A percentile compares a stretch with the other conserved stretches of the same genome.
phyloP scores from a whole-genome alignment of 176 grass and related monocot genomes.

The Areca catechu region DNA sequence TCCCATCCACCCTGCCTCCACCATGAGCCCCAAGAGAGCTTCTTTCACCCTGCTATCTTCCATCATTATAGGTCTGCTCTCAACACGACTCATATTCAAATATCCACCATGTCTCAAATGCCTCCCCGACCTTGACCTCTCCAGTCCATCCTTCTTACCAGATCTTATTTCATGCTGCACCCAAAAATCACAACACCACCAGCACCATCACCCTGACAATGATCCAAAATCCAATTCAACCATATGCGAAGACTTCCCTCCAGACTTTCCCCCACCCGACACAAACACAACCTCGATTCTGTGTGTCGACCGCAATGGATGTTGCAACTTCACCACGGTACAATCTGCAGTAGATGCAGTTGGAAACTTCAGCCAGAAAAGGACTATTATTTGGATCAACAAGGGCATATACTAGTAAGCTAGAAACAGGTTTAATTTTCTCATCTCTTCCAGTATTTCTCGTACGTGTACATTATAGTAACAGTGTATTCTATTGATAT shows the following conservation, averaged over 20 bases:
- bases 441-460: too few species aligned
- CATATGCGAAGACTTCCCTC: slow-evolving; percentile 58
- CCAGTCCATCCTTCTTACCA: slow-evolving; percentile 9
- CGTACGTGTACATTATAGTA: too few species aligned
- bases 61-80: slow-evolving; percentile 27
- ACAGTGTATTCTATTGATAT: too few species aligned
- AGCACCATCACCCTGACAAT: slow-evolving; percentile 4
- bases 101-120: slow-evolving; percentile 7
- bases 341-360: slow-evolving; percentile 50
- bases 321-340: slow-evolving; percentile 67
- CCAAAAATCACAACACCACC: background rate
- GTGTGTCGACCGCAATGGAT: slow-evolving; percentile 67
- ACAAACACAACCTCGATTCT: slow-evolving; percentile 23
- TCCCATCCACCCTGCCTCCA: background rate
- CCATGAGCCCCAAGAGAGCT: slow-evolving; percentile 21
- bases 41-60: slow-evolving; percentile 17
- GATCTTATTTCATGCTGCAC: background rate
- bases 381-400: slow-evolving; percentile 83
- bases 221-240: background rate
- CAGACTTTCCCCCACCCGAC: slow-evolving; percentile 44
- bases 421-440: background rate
- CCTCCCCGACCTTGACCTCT: slow-evolving; percentile 1
- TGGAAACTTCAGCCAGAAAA: slow-evolving; percentile 30
- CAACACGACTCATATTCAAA: slow-evolving; percentile 10
- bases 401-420: slow-evolving; percentile 75